Percentiles rank a stretch among this genome's conserved stretches.
phyloP scores from a whole-genome alignment of 164 flowering plant genomes.

The Macadamia tetraphylla region DNA sequence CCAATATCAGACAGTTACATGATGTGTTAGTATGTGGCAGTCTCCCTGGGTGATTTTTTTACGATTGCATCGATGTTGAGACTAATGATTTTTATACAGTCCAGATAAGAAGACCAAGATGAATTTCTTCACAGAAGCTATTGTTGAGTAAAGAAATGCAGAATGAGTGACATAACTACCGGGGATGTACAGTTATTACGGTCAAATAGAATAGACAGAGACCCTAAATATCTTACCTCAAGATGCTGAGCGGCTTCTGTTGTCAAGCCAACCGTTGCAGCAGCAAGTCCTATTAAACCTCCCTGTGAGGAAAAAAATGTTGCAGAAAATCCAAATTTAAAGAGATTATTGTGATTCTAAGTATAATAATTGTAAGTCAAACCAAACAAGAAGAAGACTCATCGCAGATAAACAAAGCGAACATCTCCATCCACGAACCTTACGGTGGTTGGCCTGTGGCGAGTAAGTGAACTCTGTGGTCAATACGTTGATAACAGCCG shows the following conservation, averaged over 20 bases:
- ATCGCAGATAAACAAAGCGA: background rate
- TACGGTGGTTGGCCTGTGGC: conserved; percentile 86
- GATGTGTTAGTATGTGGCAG: too few relatives aligned
- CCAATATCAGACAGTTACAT: too few relatives aligned
- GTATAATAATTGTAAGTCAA: background rate
- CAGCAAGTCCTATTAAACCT: conserved; percentile 92
- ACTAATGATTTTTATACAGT: too few relatives aligned
- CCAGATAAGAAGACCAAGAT: too few relatives aligned
- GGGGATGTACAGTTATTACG: too few relatives aligned
- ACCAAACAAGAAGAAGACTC: background rate
- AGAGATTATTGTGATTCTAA: conserved; percentile 1
- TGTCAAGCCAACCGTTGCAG: conserved; percentile 88
- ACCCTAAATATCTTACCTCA: conserved; percentile 41
- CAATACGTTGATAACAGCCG: conserved; percentile 75
- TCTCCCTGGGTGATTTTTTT: too few relatives aligned
- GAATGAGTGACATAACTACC: too few relatives aligned
- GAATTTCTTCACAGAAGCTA: too few relatives aligned
- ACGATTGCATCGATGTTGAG: too few relatives aligned
- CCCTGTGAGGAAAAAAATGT: conserved; percentile 42
- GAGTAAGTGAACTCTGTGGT: conserved; percentile 67
- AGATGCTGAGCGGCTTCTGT: conserved; percentile 87
- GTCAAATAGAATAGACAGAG: too few relatives aligned
- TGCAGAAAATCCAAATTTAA: conserved; percentile 4
- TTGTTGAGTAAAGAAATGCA: too few relatives aligned
- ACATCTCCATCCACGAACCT: conserved; percentile 32